Percentiles rank a stretch among this genome's conserved stretches.
Conservation (phyloP, 495 filamentous ascomycete genomes). For the Penicillium riverlandense region DNA sequence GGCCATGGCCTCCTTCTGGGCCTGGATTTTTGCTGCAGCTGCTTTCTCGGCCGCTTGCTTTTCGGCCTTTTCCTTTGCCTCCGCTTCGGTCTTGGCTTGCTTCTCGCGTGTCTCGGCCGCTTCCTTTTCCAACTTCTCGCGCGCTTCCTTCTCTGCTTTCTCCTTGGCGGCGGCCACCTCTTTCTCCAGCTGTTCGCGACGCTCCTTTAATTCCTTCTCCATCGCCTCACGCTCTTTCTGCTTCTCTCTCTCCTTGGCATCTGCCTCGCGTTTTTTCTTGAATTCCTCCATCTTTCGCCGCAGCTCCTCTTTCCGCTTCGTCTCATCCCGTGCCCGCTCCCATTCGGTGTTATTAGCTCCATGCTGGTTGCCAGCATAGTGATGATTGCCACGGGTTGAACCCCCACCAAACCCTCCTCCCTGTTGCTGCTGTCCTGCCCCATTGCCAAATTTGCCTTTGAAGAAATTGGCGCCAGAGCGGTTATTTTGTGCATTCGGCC, state of each 20-base stretch:
- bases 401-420: conserved; percentile 21
- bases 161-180: conserved; percentile 40
- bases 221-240: conserved; percentile 43
- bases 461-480: conserved; percentile 8
- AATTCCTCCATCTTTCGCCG: conserved; percentile 59
- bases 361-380: conserved; percentile 16
- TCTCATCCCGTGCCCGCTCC: conserved; percentile 69
- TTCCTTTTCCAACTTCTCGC: conserved; percentile 34
- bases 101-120: conserved; percentile 25
- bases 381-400: conserved; percentile 22
- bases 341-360: conserved; percentile 44
- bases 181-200: conserved; percentile 42
- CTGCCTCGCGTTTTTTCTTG: conserved; percentile 44
- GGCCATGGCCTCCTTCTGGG: conserved; percentile 41
- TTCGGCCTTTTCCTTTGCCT: conserved; percentile 26
- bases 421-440: conserved; percentile 15
- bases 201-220: conserved; percentile 41
- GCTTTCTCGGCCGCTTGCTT: conserved; percentile 40
- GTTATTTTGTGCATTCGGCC: conserved; percentile 12
- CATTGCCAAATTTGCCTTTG: conserved; percentile 3
- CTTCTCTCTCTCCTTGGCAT: conserved; percentile 36
- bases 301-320: conserved; percentile 40
- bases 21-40: conserved; percentile 34
- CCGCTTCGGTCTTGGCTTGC: conserved; percentile 32
- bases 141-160: conserved; percentile 36